phyloP scores from a whole-genome alignment of 2,329 filamentous ascomycete species.

The Sordariomycetes sp. region DNA sequence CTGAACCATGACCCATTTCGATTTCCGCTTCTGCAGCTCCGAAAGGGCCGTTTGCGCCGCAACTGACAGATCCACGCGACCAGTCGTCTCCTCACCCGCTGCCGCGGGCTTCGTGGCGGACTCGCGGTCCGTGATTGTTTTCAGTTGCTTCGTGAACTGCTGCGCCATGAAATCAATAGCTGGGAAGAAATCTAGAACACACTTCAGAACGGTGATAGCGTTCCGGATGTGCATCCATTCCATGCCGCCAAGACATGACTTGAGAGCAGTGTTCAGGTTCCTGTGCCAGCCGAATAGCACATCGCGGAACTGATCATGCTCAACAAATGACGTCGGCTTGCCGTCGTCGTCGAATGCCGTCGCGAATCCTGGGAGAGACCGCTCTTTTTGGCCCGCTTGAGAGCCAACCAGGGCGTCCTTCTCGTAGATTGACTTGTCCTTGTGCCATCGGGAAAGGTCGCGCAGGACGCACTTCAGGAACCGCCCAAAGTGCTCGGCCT shows the following conservation, averaged over 20 bases:
- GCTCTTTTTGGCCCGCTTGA: constrained; percentile 25
- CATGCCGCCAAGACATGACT: constrained; percentile 63
- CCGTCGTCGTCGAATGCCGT: constrained; percentile 54
- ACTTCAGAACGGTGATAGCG: constrained; percentile 78
- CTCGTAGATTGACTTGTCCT: constrained; percentile 59
- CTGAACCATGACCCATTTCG: constrained; percentile 61
- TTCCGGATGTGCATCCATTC: constrained; percentile 99
- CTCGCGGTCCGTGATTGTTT: constrained; percentile 52
- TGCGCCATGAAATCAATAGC: constrained; percentile 79
- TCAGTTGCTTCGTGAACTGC: constrained; percentile 48
- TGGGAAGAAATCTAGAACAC: constrained; percentile 71
- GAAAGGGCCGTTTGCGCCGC: constrained; percentile 60
- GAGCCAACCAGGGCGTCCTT: constrained; percentile 53
- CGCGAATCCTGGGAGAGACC: constrained; percentile 63
- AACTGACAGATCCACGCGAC: constrained; percentile 62
- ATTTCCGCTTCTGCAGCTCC: constrained; percentile 52
- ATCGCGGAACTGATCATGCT: constrained; percentile 77
- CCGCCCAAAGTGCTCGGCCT: constrained; percentile 84
- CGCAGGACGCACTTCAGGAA: constrained; percentile 75
- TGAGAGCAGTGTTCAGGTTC: constrained; percentile 65
- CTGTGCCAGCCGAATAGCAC: constrained; percentile 86
- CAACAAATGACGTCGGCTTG: constrained; percentile 57
- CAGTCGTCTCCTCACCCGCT: constrained; percentile 36
- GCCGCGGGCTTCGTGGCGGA: constrained; percentile 29
- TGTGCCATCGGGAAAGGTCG: constrained; percentile 76